A percentile compares a stretch with the other conserved stretches of the same genome.
These are phyloP conservation scores for Chenopodium album DNA, from an alignment of 148 eudicot species.

Conservation along the genomic window DNA sequence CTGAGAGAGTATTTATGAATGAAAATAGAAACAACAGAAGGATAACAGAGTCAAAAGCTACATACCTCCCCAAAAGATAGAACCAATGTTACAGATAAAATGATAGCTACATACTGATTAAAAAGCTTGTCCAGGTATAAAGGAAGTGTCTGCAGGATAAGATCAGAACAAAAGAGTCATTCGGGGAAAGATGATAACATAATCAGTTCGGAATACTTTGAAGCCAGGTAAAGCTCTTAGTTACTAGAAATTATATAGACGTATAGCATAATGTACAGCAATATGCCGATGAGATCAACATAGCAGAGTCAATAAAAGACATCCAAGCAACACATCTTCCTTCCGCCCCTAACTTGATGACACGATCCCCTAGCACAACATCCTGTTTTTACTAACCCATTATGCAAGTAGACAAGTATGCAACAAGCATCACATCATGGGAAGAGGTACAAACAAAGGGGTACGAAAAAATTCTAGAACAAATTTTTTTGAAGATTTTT, in stretches of 20 bases:
- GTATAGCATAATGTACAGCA: background rate
- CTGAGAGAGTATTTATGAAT: background rate
- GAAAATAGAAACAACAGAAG: background rate
- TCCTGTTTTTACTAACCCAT: background rate
- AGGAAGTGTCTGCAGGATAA: slow-evolving; percentile 81
- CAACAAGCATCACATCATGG: background rate
- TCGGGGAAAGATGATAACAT: background rate
- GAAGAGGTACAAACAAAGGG: background rate
- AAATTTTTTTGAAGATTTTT: too few species aligned
- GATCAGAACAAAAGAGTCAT: slow-evolving; percentile 17
- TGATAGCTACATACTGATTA: slow-evolving; percentile 83
- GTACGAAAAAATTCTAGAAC: background rate
- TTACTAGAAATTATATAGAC: background rate
- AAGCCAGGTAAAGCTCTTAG: background rate
- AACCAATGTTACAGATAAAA: slow-evolving; percentile 94
- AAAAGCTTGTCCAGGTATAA: slow-evolving; percentile 89
- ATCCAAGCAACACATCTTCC: background rate
- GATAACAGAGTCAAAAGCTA: slow-evolving; percentile 1
- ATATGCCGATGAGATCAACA: background rate
- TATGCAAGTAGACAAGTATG: background rate
- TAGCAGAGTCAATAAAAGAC: background rate
- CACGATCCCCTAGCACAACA: background rate
- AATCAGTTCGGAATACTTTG: background rate
- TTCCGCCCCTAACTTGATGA: background rate
- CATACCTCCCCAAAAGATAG: slow-evolving; percentile 89